phyloP scores from a whole-genome alignment of 1,139 yeast species.

The Ogataea hybrid region DNA sequence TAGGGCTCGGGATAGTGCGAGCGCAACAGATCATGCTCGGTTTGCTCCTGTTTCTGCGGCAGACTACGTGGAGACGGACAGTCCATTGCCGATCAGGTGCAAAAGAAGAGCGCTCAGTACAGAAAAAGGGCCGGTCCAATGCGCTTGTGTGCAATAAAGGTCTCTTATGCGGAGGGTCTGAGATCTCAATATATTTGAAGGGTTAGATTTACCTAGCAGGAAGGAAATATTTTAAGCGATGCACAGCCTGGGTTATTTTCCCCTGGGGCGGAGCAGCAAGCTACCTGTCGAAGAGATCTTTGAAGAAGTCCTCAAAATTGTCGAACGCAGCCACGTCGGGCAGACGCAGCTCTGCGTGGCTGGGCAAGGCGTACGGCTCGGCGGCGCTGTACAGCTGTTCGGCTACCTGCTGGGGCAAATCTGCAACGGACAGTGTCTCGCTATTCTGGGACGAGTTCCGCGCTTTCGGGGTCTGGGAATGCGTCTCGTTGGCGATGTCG shows the following conservation, averaged over 20 bases:
- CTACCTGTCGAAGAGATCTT: constrained; percentile 32
- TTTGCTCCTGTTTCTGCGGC: not conserved
- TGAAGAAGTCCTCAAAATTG: constrained; percentile 49
- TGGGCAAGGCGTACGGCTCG: constrained; percentile 5
- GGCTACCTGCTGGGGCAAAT: constrained; percentile 11
- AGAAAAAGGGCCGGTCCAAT: no score
- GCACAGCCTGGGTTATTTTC: not conserved
- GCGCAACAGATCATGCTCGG: not conserved
- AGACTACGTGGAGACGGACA: not conserved
- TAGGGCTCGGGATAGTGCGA: not conserved
- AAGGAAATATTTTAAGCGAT: not conserved
- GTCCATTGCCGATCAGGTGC: not conserved
- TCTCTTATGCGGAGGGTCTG: no score
- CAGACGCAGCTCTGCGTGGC: constrained; percentile 21
- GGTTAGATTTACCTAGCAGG: not conserved
- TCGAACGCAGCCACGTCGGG: constrained; percentile 45
- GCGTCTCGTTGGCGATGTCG: constrained; percentile 36
- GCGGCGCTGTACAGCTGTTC: constrained; percentile 8
- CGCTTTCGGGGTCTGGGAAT: constrained; percentile 10
- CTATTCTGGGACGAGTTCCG: constrained; percentile 21
- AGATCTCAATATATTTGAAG: not conserved
- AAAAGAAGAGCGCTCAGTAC: not conserved
- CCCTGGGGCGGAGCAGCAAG: not conserved
- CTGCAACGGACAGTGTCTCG: constrained; percentile 22
- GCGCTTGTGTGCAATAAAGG: no score